Conservation (phyloP, 805 yeast genomes). For the Candida adriatica region DNA sequence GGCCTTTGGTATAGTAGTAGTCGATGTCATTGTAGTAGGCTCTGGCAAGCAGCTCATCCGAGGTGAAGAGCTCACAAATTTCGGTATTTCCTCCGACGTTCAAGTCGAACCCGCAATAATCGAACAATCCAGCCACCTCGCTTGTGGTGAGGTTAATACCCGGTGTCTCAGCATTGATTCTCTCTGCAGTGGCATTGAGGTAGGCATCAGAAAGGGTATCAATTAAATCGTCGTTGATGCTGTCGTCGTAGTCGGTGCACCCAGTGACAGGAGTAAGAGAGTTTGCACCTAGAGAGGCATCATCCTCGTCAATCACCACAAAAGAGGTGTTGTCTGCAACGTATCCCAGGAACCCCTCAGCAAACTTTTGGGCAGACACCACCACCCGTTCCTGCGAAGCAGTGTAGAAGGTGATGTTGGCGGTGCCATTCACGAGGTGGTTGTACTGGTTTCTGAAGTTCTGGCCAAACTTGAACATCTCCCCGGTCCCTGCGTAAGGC, state of each 20-base stretch:
- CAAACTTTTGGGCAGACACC: constrained; percentile 48
- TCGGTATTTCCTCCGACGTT: constrained; percentile 33
- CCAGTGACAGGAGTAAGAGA: constrained; percentile 45
- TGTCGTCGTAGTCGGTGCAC: constrained; percentile 33
- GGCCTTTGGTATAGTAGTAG: constrained; percentile 42
- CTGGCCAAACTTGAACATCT: constrained; percentile 43
- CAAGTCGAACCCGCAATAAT: constrained; percentile 44
- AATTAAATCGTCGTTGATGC: constrained; percentile 23
- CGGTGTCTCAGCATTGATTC: constrained; percentile 31
- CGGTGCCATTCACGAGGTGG: constrained; percentile 27
- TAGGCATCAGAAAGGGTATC: constrained; percentile 20
- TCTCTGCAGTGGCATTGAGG: constrained; percentile 21
- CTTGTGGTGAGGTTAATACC: constrained; percentile 32
- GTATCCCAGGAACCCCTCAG: constrained; percentile 43
- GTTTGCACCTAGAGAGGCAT: constrained; percentile 44
- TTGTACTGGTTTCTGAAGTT: constrained; percentile 42
- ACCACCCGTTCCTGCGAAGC: constrained; percentile 49
- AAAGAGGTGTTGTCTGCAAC: constrained; percentile 35
- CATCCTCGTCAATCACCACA: constrained; percentile 38
- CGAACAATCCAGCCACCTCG: constrained; percentile 36
- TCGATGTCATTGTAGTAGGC: constrained; percentile 36
- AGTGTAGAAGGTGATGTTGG: constrained; percentile 44
- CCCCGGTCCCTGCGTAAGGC: constrained; percentile 46
- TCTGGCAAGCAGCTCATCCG: constrained; percentile 39
- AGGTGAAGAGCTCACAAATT: constrained; percentile 35